These are phyloP conservation scores for Zygosaccharomyces bisporus DNA, from an alignment of 805 yeast genomes.

Conservation along the genomic window DNA sequence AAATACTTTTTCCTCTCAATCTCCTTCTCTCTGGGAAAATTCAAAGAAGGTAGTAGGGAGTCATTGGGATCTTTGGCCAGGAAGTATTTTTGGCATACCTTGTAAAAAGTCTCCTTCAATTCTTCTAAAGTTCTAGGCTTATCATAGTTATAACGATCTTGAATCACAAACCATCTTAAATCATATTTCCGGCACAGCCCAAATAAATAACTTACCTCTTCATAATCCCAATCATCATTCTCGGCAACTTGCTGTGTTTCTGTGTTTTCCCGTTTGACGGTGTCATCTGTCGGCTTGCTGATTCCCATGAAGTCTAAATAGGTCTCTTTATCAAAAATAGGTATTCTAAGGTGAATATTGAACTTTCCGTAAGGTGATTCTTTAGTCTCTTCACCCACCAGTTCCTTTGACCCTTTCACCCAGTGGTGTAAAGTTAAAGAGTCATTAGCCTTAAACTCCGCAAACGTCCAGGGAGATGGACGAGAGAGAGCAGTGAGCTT, in stretches of 20 bases:
- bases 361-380: slow-evolving; percentile 67
- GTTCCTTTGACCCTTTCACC: slow-evolving; percentile 70
- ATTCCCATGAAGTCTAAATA: slow-evolving; percentile 51
- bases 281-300: slow-evolving; percentile 20
- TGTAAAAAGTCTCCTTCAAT: slow-evolving; percentile 75
- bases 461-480: slow-evolving; percentile 80
- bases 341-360: slow-evolving; percentile 65
- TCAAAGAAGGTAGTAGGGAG: slow-evolving; percentile 57
- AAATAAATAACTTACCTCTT: slow-evolving; percentile 78
- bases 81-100: slow-evolving; percentile 56
- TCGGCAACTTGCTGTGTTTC: slow-evolving; percentile 13
- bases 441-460: slow-evolving; percentile 54
- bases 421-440: slow-evolving; percentile 72
- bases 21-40: slow-evolving; percentile 70
- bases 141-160: slow-evolving; percentile 48
- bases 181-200: slow-evolving; percentile 55
- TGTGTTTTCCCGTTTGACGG: slow-evolving; percentile 19
- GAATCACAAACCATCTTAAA: slow-evolving; percentile 59
- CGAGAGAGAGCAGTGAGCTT: slow-evolving; percentile 56
- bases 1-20: slow-evolving; percentile 75
- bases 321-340: slow-evolving; percentile 60
- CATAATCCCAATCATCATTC: slow-evolving; percentile 56
- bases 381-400: slow-evolving; percentile 31
- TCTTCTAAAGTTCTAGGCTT: slow-evolving; percentile 62
- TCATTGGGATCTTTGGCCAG: slow-evolving; percentile 43